Percentiles rank a stretch among this genome's conserved stretches.
phyloP scores from a whole-genome alignment of 108 stramenopile species.

The Skeletonema menzelii region DNA sequence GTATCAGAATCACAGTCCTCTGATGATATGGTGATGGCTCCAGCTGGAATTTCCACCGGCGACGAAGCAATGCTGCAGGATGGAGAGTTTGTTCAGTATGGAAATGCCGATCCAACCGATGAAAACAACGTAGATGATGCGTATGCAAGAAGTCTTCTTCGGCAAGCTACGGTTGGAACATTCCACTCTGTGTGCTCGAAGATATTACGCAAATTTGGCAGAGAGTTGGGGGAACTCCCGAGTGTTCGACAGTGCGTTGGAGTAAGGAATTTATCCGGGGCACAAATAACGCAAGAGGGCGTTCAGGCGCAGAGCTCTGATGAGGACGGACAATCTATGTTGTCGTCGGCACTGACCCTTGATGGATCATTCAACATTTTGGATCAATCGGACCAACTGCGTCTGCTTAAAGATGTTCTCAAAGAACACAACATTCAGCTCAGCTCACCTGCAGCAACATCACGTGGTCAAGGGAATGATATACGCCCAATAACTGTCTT shows the following conservation, averaged over 20 bases:
- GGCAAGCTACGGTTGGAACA: constrained; percentile 74
- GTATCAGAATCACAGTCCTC: constrained; percentile 2
- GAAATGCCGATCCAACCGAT: constrained; percentile 33
- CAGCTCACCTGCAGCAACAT: constrained; percentile 9
- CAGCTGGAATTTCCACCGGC: neutral
- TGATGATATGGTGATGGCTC: neutral
- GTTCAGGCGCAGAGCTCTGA: constrained; percentile 1
- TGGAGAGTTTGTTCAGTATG: constrained; percentile 9
- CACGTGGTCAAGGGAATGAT: constrained; percentile 18
- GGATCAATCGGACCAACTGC: constrained; percentile 72
- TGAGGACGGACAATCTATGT: constrained; percentile 10
- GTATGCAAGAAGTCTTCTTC: constrained; percentile 32
- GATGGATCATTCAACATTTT: constrained; percentile 75
- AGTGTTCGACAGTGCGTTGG: constrained; percentile 41
- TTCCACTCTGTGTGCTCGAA: constrained; percentile 89
- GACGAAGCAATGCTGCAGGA: constrained; percentile 2
- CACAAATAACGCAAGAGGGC: neutral
- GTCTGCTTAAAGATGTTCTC: constrained; percentile 64
- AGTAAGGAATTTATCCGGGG: constrained; percentile 20
- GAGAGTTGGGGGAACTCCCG: constrained; percentile 49
- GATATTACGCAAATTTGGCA: constrained; percentile 73
- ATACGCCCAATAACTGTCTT: constrained; percentile 60
- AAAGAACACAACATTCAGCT: constrained; percentile 50
- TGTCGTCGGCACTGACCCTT: constrained; percentile 6
- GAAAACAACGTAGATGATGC: constrained; percentile 13